These are phyloP conservation scores for Backusella parvicylindrica DNA, from an alignment of 192 early-diverging fungal genomes.

Conservation along the genomic window DNA sequence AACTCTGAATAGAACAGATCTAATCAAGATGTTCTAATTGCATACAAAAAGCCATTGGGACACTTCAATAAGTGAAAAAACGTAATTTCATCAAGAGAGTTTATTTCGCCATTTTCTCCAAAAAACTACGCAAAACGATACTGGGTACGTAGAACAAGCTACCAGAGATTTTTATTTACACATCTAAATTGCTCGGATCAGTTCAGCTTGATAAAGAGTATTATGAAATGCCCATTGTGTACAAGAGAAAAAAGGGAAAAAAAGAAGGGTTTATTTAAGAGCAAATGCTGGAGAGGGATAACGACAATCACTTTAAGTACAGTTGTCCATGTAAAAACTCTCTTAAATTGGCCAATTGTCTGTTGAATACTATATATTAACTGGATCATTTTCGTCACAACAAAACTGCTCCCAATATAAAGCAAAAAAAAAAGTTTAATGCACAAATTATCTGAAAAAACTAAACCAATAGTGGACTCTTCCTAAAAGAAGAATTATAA, in stretches of 20 bases:
- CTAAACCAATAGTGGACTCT: conserved; percentile 1
- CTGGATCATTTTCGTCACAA: too few species aligned
- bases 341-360: not conserved
- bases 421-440: conserved; percentile 1
- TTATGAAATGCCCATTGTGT: not conserved
- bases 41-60: not conserved
- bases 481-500: not conserved
- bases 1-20: conserved; percentile 1
- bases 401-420: too few species aligned
- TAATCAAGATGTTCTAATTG: not conserved
- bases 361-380: too few species aligned
- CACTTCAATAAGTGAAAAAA: not conserved
- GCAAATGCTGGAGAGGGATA: too few species aligned
- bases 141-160: conserved; percentile 5
- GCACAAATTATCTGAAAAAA: conserved; percentile 5
- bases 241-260: too few species aligned
- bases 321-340: too few species aligned
- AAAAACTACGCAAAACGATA: not conserved
- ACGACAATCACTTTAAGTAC: too few species aligned
- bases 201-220: not conserved
- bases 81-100: conserved; percentile 1
- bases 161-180: not conserved
- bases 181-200: not conserved
- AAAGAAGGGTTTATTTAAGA: too few species aligned
- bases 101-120: not conserved